Evolutionary conservation across 2,329 filamentous ascomycete species (phyloP).

Genomic region (Neopestalotiopsis sp.): DNA sequence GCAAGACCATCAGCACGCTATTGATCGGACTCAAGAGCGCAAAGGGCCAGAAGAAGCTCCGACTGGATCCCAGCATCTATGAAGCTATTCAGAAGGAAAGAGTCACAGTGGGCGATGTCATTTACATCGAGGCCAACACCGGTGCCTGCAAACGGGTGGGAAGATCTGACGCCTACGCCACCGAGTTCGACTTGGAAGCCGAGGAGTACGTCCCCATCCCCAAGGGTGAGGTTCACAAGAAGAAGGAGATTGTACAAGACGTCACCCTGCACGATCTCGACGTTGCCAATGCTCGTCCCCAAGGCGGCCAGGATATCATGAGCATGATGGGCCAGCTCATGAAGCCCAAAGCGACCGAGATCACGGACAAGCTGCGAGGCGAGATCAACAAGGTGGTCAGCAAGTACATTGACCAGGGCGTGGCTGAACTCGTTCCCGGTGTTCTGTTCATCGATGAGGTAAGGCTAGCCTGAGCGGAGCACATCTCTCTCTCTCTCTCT

Average conservation of each 20-base stretch:
- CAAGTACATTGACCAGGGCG: slow-evolving; percentile 98
- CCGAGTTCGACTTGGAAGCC: slow-evolving; percentile 97
- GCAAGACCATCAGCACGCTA: slow-evolving; percentile 95
- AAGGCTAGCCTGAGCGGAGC: slow-evolving; percentile 34
- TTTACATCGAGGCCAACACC: slow-evolving; percentile 99
- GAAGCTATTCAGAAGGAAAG: slow-evolving; percentile 99
- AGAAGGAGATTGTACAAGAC: slow-evolving; percentile 98
- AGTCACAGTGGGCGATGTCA: slow-evolving; percentile 93
- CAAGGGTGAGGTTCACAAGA: slow-evolving; percentile 99
- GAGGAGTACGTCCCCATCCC: slow-evolving; percentile 99
- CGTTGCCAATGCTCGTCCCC: slow-evolving; percentile 90
- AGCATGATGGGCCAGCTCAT: slow-evolving; percentile 99
- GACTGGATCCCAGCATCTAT: slow-evolving; percentile 97
- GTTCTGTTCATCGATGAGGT: slow-evolving; percentile 99
- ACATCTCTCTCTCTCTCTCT: slow-evolving; percentile 3
- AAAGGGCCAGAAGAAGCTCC: slow-evolving; percentile 96
- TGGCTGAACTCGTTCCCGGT: slow-evolving; percentile 96
- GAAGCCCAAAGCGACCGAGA: slow-evolving; percentile 99
- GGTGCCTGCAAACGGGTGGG: slow-evolving; percentile 97
- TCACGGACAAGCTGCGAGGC: slow-evolving; percentile 92
- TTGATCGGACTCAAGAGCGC: slow-evolving; percentile 94
- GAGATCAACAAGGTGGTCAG: slow-evolving; percentile 99
- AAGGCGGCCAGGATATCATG: slow-evolving; percentile 99
- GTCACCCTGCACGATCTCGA: slow-evolving; percentile 97
- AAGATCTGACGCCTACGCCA: slow-evolving; percentile 94